Evolutionary conservation across 805 yeast species (phyloP), one percentile per base, ranked within the genome.

Genomic region (Yarrowia sp.): DNA sequence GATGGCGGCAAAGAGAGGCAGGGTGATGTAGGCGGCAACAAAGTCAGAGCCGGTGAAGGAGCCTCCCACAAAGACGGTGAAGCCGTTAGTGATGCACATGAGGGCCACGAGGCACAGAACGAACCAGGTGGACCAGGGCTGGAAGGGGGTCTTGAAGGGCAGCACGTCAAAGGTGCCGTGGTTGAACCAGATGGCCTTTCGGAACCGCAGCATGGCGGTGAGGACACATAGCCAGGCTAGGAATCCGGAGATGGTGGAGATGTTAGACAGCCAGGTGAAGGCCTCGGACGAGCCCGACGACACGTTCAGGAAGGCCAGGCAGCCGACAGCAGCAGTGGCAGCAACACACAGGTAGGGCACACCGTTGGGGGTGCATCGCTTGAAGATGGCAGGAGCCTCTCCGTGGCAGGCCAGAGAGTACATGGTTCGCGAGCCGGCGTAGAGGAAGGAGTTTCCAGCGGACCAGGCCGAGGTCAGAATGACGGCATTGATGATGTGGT

Each of bases 311-410:
- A 76, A 87, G 0, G 90, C 81, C 33, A 87, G 74, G 2, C 82
- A 70, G 0, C 88, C 88, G 68, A 88, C 82, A 0, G 78, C 62
- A 0, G 87, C 84, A 0, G 91, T 79, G 65, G 84, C 81, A 24
- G 86, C 65, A 1, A 89, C 93, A 21, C 93, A 82, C 63, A 77
- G 76, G 69, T 84, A 84, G 0, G 96, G 96, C 8, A 87, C 89
- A 10, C 96, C 96, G 46, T 74, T 73, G 38, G 78, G 75, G 63
- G 83, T 82, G 72, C 96, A 88, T 36, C 76, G 70, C 14, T 82
- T 78, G 70, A 89, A 84, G 55, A 84, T 69, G 35, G 74, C 75
- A 9, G 96, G 96, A 1, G 88, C 92, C 68, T 86, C 79, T 4
- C 84, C 81, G 65, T 82, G 84, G 33, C 78, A 72, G 0, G 87